Evolutionary conservation across 495 filamentous ascomycete genomes (phyloP).

Genomic region (Penicillium lividum): DNA sequence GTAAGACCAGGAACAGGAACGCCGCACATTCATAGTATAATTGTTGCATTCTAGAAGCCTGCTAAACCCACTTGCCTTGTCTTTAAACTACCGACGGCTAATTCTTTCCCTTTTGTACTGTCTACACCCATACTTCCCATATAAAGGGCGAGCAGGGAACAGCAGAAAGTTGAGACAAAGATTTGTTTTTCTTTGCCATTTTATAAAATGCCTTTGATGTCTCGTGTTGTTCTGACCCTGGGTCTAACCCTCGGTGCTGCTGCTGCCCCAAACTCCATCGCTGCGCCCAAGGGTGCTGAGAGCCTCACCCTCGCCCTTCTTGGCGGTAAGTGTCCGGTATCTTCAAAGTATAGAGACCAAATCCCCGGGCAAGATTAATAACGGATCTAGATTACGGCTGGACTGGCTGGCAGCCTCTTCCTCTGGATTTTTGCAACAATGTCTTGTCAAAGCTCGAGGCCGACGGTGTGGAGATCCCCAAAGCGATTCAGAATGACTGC

Average conservation of each 20-base stretch:
- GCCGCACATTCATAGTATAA: neutral
- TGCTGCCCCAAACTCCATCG: slow-evolving; percentile 17
- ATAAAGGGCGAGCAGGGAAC: neutral
- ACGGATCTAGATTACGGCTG: slow-evolving; percentile 21
- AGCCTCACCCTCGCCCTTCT: slow-evolving; percentile 19
- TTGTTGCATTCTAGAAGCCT: neutral
- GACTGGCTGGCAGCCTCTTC: slow-evolving; percentile 24
- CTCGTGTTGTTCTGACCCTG: slow-evolving; percentile 11
- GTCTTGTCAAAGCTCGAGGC: slow-evolving; percentile 15
- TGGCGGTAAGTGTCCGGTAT: slow-evolving; percentile 16
- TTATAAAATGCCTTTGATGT: slow-evolving; percentile 10
- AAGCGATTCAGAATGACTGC: slow-evolving; percentile 23
- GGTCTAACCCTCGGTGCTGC: slow-evolving; percentile 11
- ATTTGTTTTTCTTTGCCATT: neutral
- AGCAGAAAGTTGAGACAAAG: neutral
- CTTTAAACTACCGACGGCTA: neutral
- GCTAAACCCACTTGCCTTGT: neutral
- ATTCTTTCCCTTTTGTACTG: neutral
- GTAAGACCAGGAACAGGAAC: neutral
- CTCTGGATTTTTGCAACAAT: slow-evolving; percentile 22
- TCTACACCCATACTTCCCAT: neutral
- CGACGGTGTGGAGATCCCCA: slow-evolving; percentile 13
- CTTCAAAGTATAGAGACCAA: neutral
- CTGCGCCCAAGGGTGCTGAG: slow-evolving; percentile 17
- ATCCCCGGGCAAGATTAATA: neutral